Evolutionary conservation across 2,329 filamentous ascomycete genomes (phyloP), one percentile per base, ranked within the genome.

Genomic region (Alternaria ventricosa): DNA sequence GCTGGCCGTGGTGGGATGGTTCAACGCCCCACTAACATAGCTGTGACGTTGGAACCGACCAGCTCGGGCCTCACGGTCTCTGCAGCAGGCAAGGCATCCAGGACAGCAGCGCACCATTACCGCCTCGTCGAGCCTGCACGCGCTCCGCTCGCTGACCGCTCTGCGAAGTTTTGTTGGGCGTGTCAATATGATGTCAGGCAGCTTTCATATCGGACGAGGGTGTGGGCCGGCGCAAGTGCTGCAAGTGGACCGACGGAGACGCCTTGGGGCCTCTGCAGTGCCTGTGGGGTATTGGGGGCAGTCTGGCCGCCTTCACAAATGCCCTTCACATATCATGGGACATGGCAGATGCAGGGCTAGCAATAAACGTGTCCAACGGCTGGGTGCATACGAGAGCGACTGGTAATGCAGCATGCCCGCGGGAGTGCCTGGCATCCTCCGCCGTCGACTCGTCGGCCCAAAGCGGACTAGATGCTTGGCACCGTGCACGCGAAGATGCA

Each of bases 161-260:
- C 41, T 43, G 54, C 54, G 51, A 50, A 55, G 60, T 28, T 57
- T 63, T 66, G 63, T 46, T 60, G 56, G 53, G 55, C 28, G 45
- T 43, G 60, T 64, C 63, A 61, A 69, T 51, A 70, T 71, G 65
- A 71, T 68, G 71, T 73, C 66, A 71, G 63, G 56, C 47, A 49
- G 55, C 57, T 59, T 46, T 61, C 60, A 65, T 57, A 58, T 53
- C 27, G 46, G 53, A 46, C 51, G 55, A 55, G 60, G 36, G 44
- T 44, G 61, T 62, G 60, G 60, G 60, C 60, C 60, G 53, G 43
- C 43, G 23, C 60, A 59, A 28, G 60, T 58, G 56, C 56, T 51
- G 56, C 56, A 51, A 30, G 56, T 49, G 60, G 46, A 36, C 45
- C 59, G 33, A 57, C 61, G 36, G 28, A 28, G 53, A 44, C 30